phyloP scores from a whole-genome alignment of 2,329 filamentous ascomycete species.

The Colletotrichum orbiculare region DNA sequence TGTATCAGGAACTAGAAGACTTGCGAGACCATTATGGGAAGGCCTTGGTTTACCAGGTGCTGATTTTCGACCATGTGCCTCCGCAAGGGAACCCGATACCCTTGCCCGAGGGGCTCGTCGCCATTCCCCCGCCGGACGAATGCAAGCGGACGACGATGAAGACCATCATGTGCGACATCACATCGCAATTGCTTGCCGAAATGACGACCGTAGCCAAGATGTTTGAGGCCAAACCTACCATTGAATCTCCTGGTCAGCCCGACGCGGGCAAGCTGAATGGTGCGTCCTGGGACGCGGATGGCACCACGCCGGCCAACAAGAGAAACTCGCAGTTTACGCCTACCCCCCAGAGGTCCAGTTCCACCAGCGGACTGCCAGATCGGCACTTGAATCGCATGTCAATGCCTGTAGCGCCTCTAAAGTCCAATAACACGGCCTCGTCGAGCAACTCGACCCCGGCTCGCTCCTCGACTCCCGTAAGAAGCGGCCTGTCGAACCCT shows the following conservation, averaged over 20 bases:
- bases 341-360: slow-evolving; percentile 61
- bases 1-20: slow-evolving; percentile 76
- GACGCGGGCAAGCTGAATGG: slow-evolving; percentile 54
- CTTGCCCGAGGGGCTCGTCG: slow-evolving; percentile 74
- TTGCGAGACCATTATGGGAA: slow-evolving; percentile 79
- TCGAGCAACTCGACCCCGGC: slow-evolving; percentile 59
- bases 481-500: slow-evolving; percentile 60
- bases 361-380: slow-evolving; percentile 65
- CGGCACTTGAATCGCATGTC: slow-evolving; percentile 79
- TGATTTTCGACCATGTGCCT: slow-evolving; percentile 80
- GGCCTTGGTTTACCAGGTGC: slow-evolving; percentile 79
- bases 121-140: slow-evolving; percentile 74
- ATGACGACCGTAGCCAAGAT: slow-evolving; percentile 80
- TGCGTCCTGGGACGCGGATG: slow-evolving; percentile 53
- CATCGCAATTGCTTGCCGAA: slow-evolving; percentile 78
- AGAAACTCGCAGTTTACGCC: slow-evolving; percentile 68
- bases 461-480: slow-evolving; percentile 63
- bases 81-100: slow-evolving; percentile 60
- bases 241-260: slow-evolving; percentile 78
- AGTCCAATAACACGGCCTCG: slow-evolving; percentile 52
- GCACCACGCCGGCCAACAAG: slow-evolving; percentile 53
- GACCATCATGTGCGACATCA: slow-evolving; percentile 83
- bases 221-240: slow-evolving; percentile 76
- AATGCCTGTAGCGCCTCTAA: slow-evolving; percentile 75
- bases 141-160: slow-evolving; percentile 84